Conservation (phyloP, 257 asterid species). For the Marsdenia floribunda region DNA sequence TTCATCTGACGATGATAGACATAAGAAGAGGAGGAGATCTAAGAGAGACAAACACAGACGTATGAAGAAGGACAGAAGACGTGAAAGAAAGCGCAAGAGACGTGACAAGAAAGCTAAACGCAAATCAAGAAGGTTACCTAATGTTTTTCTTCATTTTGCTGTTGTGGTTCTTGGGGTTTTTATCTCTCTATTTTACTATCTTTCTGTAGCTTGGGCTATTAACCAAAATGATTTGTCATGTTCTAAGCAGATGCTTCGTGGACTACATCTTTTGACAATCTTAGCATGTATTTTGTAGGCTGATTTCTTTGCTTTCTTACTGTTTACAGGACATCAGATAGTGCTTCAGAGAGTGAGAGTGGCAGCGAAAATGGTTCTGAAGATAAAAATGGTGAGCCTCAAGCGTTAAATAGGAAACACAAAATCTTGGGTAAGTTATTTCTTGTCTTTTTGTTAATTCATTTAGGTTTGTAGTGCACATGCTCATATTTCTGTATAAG, state of each 20-base stretch:
- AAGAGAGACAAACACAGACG: constrained; percentile 68
- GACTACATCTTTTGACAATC: too few relatives aligned
- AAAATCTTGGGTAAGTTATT: constrained; percentile 38
- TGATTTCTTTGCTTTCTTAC: constrained; percentile 1
- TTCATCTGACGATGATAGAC: constrained; percentile 75
- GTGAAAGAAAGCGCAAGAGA: constrained; percentile 72
- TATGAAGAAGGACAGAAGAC: constrained; percentile 62
- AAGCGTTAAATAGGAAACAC: constrained; percentile 32
- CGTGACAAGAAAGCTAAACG: constrained; percentile 76
- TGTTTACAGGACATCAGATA: constrained; percentile 43
- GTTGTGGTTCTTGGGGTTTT: not conserved
- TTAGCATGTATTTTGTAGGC: not conserved
- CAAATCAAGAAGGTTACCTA: constrained; percentile 60
- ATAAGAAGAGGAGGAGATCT: constrained; percentile 81
- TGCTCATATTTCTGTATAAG: too few relatives aligned
- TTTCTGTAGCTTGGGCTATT: not conserved
- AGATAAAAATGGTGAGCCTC: constrained; percentile 33
- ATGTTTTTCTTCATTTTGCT: not conserved
- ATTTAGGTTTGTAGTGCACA: not conserved
- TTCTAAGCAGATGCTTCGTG: not conserved
- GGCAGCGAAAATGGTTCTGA: constrained; percentile 50
- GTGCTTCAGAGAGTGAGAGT: constrained; percentile 55
- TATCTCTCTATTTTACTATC: not conserved
- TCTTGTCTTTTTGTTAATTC: not conserved
- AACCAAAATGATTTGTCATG: not conserved